Conservation (phyloP, 192 early-diverging fungal species). For the Funneliformis mosseae region DNA sequence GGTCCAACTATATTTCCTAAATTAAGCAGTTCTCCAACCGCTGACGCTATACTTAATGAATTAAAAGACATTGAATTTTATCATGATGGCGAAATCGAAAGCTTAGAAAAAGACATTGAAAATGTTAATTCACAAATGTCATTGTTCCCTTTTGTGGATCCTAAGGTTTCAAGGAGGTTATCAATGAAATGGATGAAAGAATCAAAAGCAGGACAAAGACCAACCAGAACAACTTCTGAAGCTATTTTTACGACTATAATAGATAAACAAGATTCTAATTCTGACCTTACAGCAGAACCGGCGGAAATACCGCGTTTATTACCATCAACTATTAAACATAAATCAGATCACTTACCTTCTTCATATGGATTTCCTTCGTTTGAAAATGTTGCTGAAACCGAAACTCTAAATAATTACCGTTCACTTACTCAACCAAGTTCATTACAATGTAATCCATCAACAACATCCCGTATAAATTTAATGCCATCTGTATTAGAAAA, state of each 20-base stretch:
- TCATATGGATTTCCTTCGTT: neutral
- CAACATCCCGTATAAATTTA: neutral
- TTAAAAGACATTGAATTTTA: slow-evolving; percentile 37
- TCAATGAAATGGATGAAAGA: slow-evolving; percentile 58
- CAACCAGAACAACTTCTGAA: slow-evolving; percentile 37
- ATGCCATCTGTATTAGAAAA: neutral
- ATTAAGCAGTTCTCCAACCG: slow-evolving; percentile 49
- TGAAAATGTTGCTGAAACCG: neutral
- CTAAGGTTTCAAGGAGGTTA: slow-evolving; percentile 49
- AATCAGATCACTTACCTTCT: neutral
- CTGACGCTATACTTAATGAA: slow-evolving; percentile 21
- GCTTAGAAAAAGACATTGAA: slow-evolving; percentile 42
- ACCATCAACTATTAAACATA: slow-evolving; percentile 28
- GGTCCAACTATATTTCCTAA: slow-evolving; percentile 47
- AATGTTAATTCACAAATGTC: slow-evolving; percentile 42
- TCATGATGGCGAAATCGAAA: slow-evolving; percentile 38
- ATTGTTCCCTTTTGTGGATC: slow-evolving; percentile 42
- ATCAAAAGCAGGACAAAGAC: slow-evolving; percentile 34
- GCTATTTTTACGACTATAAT: slow-evolving; percentile 34
- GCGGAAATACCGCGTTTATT: slow-evolving; percentile 34
- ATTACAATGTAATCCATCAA: neutral
- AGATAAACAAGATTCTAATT: slow-evolving; percentile 32
- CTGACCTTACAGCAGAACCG: neutral
- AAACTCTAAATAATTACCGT: neutral
- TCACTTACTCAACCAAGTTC: neutral